A percentile compares a stretch with the other conserved stretches of the same genome.
Conservation (phyloP, 345 rosid species). For the Salix viminalis region DNA sequence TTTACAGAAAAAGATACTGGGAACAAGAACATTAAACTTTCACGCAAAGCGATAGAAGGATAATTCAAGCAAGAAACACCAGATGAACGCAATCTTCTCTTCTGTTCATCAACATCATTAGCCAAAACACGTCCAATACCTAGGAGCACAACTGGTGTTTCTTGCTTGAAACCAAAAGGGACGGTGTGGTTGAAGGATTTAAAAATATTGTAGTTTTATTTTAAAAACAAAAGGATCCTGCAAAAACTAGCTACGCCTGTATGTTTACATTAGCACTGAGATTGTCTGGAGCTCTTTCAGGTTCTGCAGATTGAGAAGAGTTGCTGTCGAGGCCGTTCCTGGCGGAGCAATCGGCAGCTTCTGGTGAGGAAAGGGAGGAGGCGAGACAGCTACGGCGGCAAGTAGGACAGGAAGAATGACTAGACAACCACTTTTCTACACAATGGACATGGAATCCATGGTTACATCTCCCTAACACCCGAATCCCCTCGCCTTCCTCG, state of each 20-base stretch:
- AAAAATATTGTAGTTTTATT: too few relatives aligned
- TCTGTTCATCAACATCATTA: not conserved
- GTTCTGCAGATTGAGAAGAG: not conserved
- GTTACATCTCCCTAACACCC: constrained; percentile 19
- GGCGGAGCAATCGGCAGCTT: not conserved
- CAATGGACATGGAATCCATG: constrained; percentile 30
- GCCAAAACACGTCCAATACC: not conserved
- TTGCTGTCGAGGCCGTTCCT: constrained; percentile 1
- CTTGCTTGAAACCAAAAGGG: not conserved
- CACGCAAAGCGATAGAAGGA: not conserved
- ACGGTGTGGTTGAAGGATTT: not conserved
- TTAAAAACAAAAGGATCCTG: not conserved
- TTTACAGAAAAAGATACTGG: not conserved
- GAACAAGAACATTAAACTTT: not conserved
- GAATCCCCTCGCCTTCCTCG: constrained; percentile 25
- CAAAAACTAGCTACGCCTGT: not conserved
- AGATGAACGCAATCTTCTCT: not conserved
- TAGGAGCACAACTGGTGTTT: not conserved
- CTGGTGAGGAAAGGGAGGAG: not conserved
- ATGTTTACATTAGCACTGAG: not conserved
- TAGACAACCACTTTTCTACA: constrained; percentile 16
- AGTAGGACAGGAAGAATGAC: constrained; percentile 28
- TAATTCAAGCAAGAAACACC: not conserved
- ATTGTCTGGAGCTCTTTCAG: not conserved
- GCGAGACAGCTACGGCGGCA: constrained; percentile 25